phyloP scores from a whole-genome alignment of 2,329 filamentous ascomycete genomes.

The Fonsecaea erecta region DNA sequence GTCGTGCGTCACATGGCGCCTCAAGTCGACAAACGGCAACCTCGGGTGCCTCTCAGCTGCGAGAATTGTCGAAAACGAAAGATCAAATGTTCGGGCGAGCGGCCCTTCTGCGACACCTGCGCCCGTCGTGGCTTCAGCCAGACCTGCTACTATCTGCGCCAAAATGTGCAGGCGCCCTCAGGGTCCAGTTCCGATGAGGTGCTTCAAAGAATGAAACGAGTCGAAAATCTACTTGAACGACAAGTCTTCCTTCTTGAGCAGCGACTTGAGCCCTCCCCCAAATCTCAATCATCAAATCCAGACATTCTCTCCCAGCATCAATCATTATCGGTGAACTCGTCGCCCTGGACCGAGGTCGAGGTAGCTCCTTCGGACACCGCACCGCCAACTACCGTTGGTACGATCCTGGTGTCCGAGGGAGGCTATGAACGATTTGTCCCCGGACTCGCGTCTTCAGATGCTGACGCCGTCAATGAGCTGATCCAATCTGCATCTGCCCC shows the following conservation, averaged over 20 bases:
- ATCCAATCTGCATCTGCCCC: slow-evolving; percentile 19
- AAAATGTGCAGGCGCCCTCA: slow-evolving; percentile 29
- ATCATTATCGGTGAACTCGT: slow-evolving; percentile 28
- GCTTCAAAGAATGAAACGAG: slow-evolving; percentile 44
- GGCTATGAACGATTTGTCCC: slow-evolving; percentile 40
- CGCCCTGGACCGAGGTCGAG: slow-evolving; percentile 34
- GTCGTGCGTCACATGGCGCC: slow-evolving; percentile 12
- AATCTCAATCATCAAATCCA: neutral
- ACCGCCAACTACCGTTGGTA: slow-evolving; percentile 35
- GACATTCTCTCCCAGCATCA: slow-evolving; percentile 9
- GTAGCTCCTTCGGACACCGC: slow-evolving; percentile 38
- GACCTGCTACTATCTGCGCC: slow-evolving; percentile 45
- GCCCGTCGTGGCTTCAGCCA: slow-evolving; percentile 45
- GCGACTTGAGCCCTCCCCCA: neutral
- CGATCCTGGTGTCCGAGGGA: slow-evolving; percentile 40
- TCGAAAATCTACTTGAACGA: slow-evolving; percentile 45
- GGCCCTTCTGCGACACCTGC: slow-evolving; percentile 48
- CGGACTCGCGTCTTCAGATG: slow-evolving; percentile 40
- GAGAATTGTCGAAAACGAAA: slow-evolving; percentile 49
- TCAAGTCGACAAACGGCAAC: slow-evolving; percentile 31
- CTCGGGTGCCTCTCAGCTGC: slow-evolving; percentile 45
- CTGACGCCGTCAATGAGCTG: slow-evolving; percentile 20
- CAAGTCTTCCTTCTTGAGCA: slow-evolving; percentile 36
- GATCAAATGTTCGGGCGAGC: slow-evolving; percentile 48
- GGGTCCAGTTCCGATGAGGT: slow-evolving; percentile 27